Evolutionary conservation across 192 early-diverging fungal genomes (phyloP).

Genomic region (Mycoemilia scoparia): DNA sequence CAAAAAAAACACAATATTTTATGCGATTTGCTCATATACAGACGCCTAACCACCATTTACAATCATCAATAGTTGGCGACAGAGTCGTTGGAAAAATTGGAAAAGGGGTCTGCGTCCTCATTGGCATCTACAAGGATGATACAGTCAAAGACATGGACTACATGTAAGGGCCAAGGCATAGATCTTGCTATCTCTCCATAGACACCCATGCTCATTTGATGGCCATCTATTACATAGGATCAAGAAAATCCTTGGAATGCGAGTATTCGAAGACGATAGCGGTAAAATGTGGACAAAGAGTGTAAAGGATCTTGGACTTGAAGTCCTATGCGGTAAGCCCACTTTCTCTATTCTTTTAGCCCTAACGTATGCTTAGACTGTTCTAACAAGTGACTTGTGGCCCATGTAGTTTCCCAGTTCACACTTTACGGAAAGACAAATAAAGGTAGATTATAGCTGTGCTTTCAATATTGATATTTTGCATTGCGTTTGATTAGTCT

Average conservation of each 20-base stretch:
- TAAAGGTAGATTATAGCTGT: constrained; percentile 35
- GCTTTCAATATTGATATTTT: background rate
- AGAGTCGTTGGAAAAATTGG: constrained; percentile 60
- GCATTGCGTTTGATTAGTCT: background rate
- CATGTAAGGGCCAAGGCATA: constrained; percentile 34
- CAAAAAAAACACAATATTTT: background rate
- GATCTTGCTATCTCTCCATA: too few species aligned
- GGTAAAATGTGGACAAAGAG: constrained; percentile 62
- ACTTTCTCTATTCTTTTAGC: background rate
- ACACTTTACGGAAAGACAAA: constrained; percentile 67
- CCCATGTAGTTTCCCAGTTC: constrained; percentile 70
- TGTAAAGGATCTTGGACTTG: constrained; percentile 50
- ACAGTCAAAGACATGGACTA: constrained; percentile 61
- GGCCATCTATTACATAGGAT: constrained; percentile 22
- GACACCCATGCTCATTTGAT: too few species aligned
- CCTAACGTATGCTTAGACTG: background rate
- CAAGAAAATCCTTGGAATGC: constrained; percentile 58
- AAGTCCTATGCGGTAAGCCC: constrained; percentile 58
- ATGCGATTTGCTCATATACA: background rate
- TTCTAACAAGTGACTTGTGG: too few species aligned
- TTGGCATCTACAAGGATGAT: constrained; percentile 52
- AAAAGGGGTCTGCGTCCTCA: constrained; percentile 55
- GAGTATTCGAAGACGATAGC: constrained; percentile 52
- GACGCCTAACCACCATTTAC: too few species aligned
- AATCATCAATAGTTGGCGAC: constrained; percentile 41